These are phyloP conservation scores for Dactylonectria macrodidyma DNA, from an alignment of 2,329 filamentous ascomycete species.

Conservation along the genomic window DNA sequence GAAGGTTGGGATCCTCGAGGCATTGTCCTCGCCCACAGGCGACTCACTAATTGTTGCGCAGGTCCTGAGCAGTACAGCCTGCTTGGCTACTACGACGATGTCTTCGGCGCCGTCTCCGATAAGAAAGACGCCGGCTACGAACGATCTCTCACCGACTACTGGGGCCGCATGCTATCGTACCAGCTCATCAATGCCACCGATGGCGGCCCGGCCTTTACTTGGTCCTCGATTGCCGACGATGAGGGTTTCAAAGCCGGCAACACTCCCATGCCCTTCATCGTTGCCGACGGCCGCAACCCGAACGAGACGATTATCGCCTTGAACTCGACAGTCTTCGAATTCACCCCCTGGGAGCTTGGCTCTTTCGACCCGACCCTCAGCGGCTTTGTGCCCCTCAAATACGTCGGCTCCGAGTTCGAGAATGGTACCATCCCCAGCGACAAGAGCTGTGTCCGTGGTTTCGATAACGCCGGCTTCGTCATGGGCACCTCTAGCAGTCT, in stretches of 20 bases:
- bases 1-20: background rate
- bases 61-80: constrained; percentile 56
- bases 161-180: constrained; percentile 88
- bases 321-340: constrained; percentile 76
- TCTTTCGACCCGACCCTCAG: constrained; percentile 72
- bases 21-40: background rate
- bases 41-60: background rate
- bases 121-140: constrained; percentile 61
- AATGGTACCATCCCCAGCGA: constrained; percentile 63
- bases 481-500: constrained; percentile 87
- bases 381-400: constrained; percentile 73
- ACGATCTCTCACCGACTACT: constrained; percentile 88
- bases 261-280: constrained; percentile 65
- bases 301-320: constrained; percentile 60
- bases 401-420: constrained; percentile 72
- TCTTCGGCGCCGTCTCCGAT: constrained; percentile 53
- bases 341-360: constrained; percentile 77
- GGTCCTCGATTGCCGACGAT: constrained; percentile 75
- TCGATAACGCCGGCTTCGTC: constrained; percentile 84
- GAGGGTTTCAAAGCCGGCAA: constrained; percentile 59
- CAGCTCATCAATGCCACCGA: constrained; percentile 84
- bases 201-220: constrained; percentile 85
- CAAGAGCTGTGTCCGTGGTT: constrained; percentile 70
- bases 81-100: constrained; percentile 56
- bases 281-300: constrained; percentile 64